A percentile compares a stretch with the other conserved stretches of the same genome.
phyloP scores from a whole-genome alignment of 345 rosid species.

The rapeseed (Brassica napus) region Da-Ae NC_063448.1:39817001-39817500 shows the following conservation, averaged over 20 bases:
- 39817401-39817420: slow-evolving; percentile 55
- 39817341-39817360: not conserved
- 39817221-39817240: slow-evolving; percentile 80
- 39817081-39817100: slow-evolving; percentile 7
- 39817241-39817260: slow-evolving; percentile 82
- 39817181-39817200: slow-evolving; percentile 95
- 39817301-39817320: slow-evolving; percentile 10
- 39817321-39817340: not conserved
- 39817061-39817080: not conserved
- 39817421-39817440: slow-evolving; percentile 99
- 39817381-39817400: not conserved
- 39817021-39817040: too few species aligned
- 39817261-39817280: slow-evolving; percentile 6
- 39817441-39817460: slow-evolving; percentile 82
- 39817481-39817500: slow-evolving; percentile 40
- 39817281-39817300: not conserved
- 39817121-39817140: slow-evolving; percentile 7
- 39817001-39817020: too few species aligned
- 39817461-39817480: slow-evolving; percentile 84
- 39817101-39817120: slow-evolving; percentile 6
- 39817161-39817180: slow-evolving; percentile 86
- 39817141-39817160: slow-evolving; percentile 77
- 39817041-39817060: too few species aligned
- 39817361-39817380: too few species aligned
- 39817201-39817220: slow-evolving; percentile 97